These are phyloP conservation scores for Cercospora sesami DNA, from an alignment of 2,329 filamentous ascomycete genomes.

Conservation along the genomic window DNA sequence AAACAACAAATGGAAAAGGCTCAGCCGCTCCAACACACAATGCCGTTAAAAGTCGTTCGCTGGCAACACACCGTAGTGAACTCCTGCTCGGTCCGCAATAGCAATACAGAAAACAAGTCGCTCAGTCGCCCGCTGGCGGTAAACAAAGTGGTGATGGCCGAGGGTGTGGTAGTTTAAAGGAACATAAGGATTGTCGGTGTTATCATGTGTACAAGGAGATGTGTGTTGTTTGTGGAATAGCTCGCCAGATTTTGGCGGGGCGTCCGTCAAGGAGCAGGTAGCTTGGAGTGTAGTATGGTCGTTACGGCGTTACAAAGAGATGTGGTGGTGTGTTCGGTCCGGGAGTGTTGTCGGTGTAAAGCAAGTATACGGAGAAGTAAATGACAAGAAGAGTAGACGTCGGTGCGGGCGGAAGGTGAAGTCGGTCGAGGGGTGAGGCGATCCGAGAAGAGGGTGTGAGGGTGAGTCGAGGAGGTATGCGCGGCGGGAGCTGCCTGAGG, in stretches of 20 bases:
- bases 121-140: conserved; percentile 28
- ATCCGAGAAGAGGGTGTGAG: conserved; percentile 12
- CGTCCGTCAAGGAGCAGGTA: conserved; percentile 32
- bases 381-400: conserved; percentile 19
- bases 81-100: conserved; percentile 27
- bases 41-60: conserved; percentile 19
- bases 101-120: conserved; percentile 28
- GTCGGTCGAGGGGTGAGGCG: conserved; percentile 14
- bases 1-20: conserved; percentile 24
- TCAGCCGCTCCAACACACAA: conserved; percentile 24
- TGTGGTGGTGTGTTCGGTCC: conserved; percentile 12
- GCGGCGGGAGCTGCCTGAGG: conserved; percentile 23
- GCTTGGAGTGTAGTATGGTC: conserved; percentile 12
- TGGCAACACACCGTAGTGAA: conserved; percentile 22
- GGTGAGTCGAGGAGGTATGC: not conserved
- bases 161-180: conserved; percentile 30
- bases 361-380: conserved; percentile 28
- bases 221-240: conserved; percentile 10
- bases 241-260: conserved; percentile 18
- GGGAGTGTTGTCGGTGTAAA: conserved; percentile 1
- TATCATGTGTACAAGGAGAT: conserved; percentile 32
- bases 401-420: conserved; percentile 8
- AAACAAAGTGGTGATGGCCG: conserved; percentile 26
- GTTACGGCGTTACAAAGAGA: conserved; percentile 16
- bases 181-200: conserved; percentile 35